Evolutionary conservation across 805 yeast species (phyloP).

Genomic region (Candida ovalis): DNA sequence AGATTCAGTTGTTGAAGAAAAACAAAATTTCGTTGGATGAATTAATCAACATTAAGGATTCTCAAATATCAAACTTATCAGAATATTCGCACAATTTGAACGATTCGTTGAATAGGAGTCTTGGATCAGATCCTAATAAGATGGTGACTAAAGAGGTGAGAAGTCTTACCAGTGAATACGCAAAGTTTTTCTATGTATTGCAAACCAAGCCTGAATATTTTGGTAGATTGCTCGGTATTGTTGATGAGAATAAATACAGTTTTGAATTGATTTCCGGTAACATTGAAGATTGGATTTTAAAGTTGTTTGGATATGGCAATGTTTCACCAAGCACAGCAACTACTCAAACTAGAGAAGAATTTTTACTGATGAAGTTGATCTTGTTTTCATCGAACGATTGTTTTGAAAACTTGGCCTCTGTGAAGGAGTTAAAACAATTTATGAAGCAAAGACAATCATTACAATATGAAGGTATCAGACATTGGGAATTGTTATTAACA

Average conservation of each 20-base stretch:
- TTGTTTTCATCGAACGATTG: slow-evolving; percentile 41
- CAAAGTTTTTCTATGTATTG: slow-evolving; percentile 71
- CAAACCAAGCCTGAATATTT: slow-evolving; percentile 82
- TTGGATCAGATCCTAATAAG: slow-evolving; percentile 18
- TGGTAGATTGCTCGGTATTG: slow-evolving; percentile 43
- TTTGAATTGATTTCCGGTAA: slow-evolving; percentile 21
- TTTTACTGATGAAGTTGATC: slow-evolving; percentile 57
- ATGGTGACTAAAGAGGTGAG: slow-evolving; percentile 37
- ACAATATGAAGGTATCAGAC: slow-evolving; percentile 15
- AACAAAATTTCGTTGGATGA: slow-evolving; percentile 79
- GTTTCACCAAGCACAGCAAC: slow-evolving; percentile 11
- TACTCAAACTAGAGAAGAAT: slow-evolving; percentile 65
- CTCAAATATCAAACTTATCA: slow-evolving; percentile 25
- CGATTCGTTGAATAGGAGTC: slow-evolving; percentile 20
- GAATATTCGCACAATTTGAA: slow-evolving; percentile 25
- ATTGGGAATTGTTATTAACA: slow-evolving; percentile 44
- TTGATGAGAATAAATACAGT: slow-evolving; percentile 21
- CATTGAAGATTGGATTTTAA: slow-evolving; percentile 34
- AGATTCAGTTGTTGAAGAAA: slow-evolving; percentile 71
- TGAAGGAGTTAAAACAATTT: slow-evolving; percentile 22
- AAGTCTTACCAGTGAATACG: slow-evolving; percentile 63
- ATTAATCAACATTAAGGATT: slow-evolving; percentile 39
- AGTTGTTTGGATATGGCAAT: slow-evolving; percentile 28
- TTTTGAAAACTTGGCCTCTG: slow-evolving; percentile 25
- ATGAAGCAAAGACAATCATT: slow-evolving; percentile 23